Percentiles rank a stretch among this genome's conserved stretches.
Conservation (phyloP, 1,284 basidiomycete species). For the Ceratorhiza oryzae-sativae region DNA sequence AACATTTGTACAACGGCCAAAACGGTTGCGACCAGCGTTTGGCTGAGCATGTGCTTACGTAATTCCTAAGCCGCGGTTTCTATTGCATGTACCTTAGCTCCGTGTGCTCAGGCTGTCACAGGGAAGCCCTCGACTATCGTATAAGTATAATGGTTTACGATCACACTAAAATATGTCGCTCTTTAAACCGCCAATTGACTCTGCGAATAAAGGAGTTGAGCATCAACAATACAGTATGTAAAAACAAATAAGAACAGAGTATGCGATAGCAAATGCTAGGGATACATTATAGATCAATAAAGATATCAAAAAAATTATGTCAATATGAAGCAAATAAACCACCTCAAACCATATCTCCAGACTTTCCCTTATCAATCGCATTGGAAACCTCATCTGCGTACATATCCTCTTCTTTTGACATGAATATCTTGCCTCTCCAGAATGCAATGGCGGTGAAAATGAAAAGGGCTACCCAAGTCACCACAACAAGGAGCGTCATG, state of each 20-base stretch:
- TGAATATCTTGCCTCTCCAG: constrained; percentile 34
- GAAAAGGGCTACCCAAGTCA: constrained; percentile 31
- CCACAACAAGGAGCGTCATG: constrained; percentile 30
- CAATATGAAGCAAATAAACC: neutral
- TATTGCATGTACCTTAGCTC: no score
- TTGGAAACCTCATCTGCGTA: neutral
- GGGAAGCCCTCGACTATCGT: neutral
- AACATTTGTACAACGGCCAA: no score
- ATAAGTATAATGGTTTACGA: neutral
- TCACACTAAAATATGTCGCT: neutral
- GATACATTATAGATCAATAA: neutral
- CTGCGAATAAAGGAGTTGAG: neutral
- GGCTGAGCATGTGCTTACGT: no score
- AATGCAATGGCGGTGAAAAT: constrained; percentile 20
- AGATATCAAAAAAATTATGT: neutral
- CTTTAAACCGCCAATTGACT: neutral
- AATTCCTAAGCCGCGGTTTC: no score
- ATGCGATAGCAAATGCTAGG: constrained; percentile 6
- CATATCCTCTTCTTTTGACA: constrained; percentile 32
- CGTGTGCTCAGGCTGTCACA: neutral
- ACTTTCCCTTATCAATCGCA: neutral
- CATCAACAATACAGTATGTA: neutral
- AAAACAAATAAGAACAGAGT: neutral
- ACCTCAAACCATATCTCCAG: constrained; percentile 5
- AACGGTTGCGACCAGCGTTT: no score